Evolutionary conservation across 768 basidiomycete species (phyloP).

Genomic region (Phallus indusiatus): DNA sequence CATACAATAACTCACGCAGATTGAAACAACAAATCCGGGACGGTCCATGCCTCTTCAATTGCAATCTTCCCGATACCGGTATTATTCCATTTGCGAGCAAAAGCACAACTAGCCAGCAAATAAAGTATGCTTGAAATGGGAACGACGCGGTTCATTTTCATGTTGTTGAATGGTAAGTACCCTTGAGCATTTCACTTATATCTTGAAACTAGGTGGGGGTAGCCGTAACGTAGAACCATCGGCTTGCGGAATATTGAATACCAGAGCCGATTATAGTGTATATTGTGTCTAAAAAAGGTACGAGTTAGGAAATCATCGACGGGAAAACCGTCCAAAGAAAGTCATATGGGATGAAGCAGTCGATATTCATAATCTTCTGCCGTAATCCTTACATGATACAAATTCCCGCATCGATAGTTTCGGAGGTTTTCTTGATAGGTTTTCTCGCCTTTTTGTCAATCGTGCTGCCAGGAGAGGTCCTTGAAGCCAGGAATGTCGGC

Average conservation of each 20-base stretch:
- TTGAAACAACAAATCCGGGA: slow-evolving; percentile 5
- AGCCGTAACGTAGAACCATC: not conserved
- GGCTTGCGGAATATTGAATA: not conserved
- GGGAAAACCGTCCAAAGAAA: not conserved
- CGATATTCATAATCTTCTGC: no score
- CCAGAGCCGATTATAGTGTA: not conserved
- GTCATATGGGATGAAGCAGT: no score
- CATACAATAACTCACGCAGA: not conserved
- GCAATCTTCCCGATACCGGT: slow-evolving; percentile 2
- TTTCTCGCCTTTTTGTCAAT: no score
- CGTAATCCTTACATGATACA: no score
- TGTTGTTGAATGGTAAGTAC: not conserved
- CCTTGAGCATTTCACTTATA: not conserved
- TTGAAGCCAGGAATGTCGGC: no score
- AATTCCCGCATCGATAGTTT: no score
- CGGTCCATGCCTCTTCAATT: slow-evolving; percentile 8
- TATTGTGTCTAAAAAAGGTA: not conserved
- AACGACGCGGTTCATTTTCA: not conserved
- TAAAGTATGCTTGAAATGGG: not conserved
- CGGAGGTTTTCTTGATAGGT: no score
- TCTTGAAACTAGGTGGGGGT: not conserved
- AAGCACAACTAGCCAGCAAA: not conserved
- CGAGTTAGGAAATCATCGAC: not conserved
- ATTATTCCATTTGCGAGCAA: not conserved
- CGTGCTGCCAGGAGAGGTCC: no score